Conservation (phyloP, 371 early-diverging fungal genomes). For the Dichotomocladium elegans region DNA sequence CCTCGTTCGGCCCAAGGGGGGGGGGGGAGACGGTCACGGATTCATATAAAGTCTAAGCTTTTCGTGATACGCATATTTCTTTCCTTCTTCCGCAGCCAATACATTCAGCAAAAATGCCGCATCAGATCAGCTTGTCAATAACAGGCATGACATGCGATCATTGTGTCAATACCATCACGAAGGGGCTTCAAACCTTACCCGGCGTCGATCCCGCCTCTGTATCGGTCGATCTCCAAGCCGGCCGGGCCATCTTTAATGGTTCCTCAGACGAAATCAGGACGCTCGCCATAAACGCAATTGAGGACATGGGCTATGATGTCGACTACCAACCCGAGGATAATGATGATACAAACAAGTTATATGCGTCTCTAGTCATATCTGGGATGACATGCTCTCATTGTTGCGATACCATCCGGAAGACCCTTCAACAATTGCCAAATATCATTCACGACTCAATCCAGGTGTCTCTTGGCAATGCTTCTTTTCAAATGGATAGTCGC, state of each 20-base stretch:
- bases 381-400: constrained; percentile 91
- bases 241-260: constrained; percentile 9
- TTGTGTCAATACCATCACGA: constrained; percentile 20
- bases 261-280: background rate
- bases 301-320: constrained; percentile 64
- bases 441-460: constrained; percentile 44
- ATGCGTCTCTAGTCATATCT: constrained; percentile 36
- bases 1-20: no score
- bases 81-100: no score
- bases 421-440: constrained; percentile 48
- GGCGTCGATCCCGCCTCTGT: constrained; percentile 7
- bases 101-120: no score
- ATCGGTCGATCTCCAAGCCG: constrained; percentile 21
- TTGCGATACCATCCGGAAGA: constrained; percentile 65
- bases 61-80: no score
- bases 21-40: no score
- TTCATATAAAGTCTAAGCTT: no score
- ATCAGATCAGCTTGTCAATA: constrained; percentile 1
- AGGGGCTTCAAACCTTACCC: constrained; percentile 18
- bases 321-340: background rate
- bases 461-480: constrained; percentile 40
- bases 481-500: constrained; percentile 24
- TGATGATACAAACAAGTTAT: constrained; percentile 2
- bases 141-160: constrained; percentile 37
- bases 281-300: constrained; percentile 38